Base-by-base conservation (phyloP, 495 filamentous ascomycete species). In the Penicillium flavigenum region DNA sequence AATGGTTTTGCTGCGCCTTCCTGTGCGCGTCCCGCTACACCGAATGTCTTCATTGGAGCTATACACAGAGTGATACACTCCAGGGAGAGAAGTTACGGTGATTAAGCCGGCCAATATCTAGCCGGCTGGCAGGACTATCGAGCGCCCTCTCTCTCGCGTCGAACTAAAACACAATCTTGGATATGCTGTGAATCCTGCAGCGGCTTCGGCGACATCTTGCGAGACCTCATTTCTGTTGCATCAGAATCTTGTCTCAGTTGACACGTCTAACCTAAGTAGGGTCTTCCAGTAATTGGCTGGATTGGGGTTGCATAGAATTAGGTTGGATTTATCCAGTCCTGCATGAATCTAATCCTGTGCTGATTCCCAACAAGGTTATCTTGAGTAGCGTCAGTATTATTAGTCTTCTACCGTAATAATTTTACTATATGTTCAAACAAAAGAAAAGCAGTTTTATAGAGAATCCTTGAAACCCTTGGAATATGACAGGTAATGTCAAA, bases 101-200 rank as follows among this genome's bases (percentile, higher is more conserved):
- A 12, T 31, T 11, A 27, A 34, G 19, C 4, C 31, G 22, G 43
- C 12, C 24, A 55, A 19, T 47, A 52, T 32, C 5, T 27, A 31
- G 9, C 17, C 46, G 27, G n/a, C 31, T 29, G 14, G 20, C 32
- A 16, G 12, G n/a, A 19, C 6, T 50, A 2, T 26, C 27, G 9
- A 31, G 10, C 20, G 10, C 29, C 17, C 36, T n/a, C 26, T 22
- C 20, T 41, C 3, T n/a, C 20, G 29, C 1, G 39, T n/a, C 51
- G 3, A 27, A 19, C 5, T 8, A 29, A 20, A 14, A 19, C 1
- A 44, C 10, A n/a, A 39, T 17, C 16, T 12, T 44, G 43, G 26
- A 44, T 53, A 44, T 53, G 36, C 43, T 12, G 53, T 26, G 53
- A 22, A 26, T 17, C 29, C 43, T 47, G n/a, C 31, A 46, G 5